phyloP scores from a whole-genome alignment of 352 stramenopile genomes.

The Peronospora farinosa region DNA sequence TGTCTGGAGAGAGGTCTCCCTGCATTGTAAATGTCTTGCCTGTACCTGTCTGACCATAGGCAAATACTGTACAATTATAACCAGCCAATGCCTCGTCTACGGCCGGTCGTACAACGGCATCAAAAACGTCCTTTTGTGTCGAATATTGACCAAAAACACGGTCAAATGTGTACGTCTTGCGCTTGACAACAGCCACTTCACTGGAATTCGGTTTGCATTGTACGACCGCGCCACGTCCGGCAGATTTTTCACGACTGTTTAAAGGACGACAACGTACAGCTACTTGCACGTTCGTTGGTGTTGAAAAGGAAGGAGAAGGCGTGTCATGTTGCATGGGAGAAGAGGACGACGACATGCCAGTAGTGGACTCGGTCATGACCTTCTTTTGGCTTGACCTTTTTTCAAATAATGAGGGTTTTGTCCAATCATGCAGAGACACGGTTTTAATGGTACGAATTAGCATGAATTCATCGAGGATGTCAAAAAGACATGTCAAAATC shows the following conservation, averaged over 20 bases:
- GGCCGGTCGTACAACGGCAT: slow-evolving; percentile 86
- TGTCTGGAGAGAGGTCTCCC: slow-evolving; percentile 79
- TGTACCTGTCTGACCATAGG: slow-evolving; percentile 95
- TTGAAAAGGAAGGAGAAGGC: slow-evolving; percentile 15
- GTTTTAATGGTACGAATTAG: not conserved
- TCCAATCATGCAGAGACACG: not conserved
- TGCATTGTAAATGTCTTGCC: slow-evolving; percentile 99
- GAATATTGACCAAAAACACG: slow-evolving; percentile 93
- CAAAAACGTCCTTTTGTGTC: slow-evolving; percentile 96
- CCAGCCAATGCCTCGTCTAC: slow-evolving; percentile 93
- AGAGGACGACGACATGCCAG: slow-evolving; percentile 26
- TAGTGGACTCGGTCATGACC: slow-evolving; percentile 23
- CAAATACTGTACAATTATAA: slow-evolving; percentile 96
- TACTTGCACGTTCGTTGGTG: slow-evolving; percentile 80
- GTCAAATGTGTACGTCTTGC: slow-evolving; percentile 89
- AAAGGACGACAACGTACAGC: slow-evolving; percentile 87
- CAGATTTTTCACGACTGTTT: slow-evolving; percentile 83
- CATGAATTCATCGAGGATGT: too few species aligned
- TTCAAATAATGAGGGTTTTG: not conserved
- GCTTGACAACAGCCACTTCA: slow-evolving; percentile 81
- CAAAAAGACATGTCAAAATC: not conserved
- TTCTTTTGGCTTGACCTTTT: not conserved
- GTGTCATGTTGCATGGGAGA: slow-evolving; percentile 9
- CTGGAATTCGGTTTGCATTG: slow-evolving; percentile 81
- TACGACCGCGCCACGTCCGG: slow-evolving; percentile 70